Evolutionary conservation across 257 asterid species (phyloP), one percentile per base, ranked within the genome.

Genomic region (Hygrophila difformis): DNA sequence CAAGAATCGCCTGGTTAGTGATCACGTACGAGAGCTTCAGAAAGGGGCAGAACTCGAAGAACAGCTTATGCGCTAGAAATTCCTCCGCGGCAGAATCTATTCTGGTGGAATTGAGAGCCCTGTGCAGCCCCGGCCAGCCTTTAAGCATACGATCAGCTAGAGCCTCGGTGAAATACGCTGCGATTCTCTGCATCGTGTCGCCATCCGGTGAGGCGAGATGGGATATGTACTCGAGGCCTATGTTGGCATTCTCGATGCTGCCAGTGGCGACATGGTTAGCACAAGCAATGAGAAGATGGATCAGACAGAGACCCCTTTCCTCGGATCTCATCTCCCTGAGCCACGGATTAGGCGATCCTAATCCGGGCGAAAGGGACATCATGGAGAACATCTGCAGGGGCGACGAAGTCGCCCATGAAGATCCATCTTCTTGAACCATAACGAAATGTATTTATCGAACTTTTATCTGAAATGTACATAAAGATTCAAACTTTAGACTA

Each of bases 101-200:
- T 19, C 46, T 60, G 7, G 88, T 75, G 0, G 89, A 75, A 44
- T 72, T 75, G 1, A 84, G 68, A 33, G 95, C 95, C 60, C 66
- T 72, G 53, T 84, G 73, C 43, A 84, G 39, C 6, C 89, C 93
- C 1, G 86, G 81, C 86, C 81, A 77, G 18, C 69, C 42, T 51
- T 59, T 75, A 5, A 84, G 78, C 46, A 77, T 53, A 1, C 95
- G 70, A 6, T 80, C 81, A 31, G 95, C 95, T 3, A 84, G 88
- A 15, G 95, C 93, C 62, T 75, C 79, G 0, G 76, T 44, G 66
- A 84, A 84, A 51, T 84, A 77, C 0, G 93, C 74, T 2, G 85
- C 86, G 1, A 84, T 73, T 23, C 95, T 53, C 66, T 84, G 95
- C 69, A 84, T 82, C 3, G 89, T 68, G 53, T 84, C 95, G 2